Evolutionary conservation across 805 yeast species (phyloP).

Genomic region (Dipodascopsis uninucleata): DNA sequence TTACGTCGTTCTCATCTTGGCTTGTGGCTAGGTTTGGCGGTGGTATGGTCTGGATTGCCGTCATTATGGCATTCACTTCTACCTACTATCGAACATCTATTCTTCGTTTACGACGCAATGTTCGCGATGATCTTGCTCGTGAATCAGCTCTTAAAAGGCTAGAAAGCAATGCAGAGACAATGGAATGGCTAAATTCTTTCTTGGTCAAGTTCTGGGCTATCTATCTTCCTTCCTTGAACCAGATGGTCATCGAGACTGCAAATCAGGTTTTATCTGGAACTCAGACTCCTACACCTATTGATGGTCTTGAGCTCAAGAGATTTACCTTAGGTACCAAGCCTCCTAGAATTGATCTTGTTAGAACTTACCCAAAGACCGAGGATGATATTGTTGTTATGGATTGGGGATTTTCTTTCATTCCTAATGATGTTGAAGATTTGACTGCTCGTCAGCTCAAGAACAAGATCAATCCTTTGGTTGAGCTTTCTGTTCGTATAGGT

Average conservation of each 20-base stretch:
- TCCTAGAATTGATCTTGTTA: slow-evolving; percentile 84
- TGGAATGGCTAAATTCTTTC: slow-evolving; percentile 93
- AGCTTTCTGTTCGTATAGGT: slow-evolving; percentile 67
- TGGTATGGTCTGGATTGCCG: slow-evolving; percentile 75
- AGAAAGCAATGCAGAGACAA: slow-evolving; percentile 85
- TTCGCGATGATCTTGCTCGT: slow-evolving; percentile 79
- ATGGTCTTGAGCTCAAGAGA: slow-evolving; percentile 48
- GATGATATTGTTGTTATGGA: slow-evolving; percentile 96
- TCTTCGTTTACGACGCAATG: slow-evolving; percentile 66
- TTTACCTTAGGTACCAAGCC: slow-evolving; percentile 95
- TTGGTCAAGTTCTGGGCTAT: slow-evolving; percentile 88
- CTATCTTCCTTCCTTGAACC: slow-evolving; percentile 84
- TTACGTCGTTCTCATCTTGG: slow-evolving; percentile 73
- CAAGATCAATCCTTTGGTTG: slow-evolving; percentile 75
- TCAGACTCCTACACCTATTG: slow-evolving; percentile 75
- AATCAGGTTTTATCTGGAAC: slow-evolving; percentile 78
- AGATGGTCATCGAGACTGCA: slow-evolving; percentile 77
- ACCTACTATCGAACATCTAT: slow-evolving; percentile 79
- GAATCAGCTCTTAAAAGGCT: slow-evolving; percentile 76
- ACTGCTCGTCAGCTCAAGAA: slow-evolving; percentile 80
- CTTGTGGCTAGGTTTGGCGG: slow-evolving; percentile 71
- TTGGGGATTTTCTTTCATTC: slow-evolving; percentile 89
- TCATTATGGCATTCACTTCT: slow-evolving; percentile 59
- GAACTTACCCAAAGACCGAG: slow-evolving; percentile 84
- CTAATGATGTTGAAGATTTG: slow-evolving; percentile 82